Evolutionary conservation across 148 eudicot genomes (phyloP).

Genomic region (Rhododendron kiyosumense): DNA sequence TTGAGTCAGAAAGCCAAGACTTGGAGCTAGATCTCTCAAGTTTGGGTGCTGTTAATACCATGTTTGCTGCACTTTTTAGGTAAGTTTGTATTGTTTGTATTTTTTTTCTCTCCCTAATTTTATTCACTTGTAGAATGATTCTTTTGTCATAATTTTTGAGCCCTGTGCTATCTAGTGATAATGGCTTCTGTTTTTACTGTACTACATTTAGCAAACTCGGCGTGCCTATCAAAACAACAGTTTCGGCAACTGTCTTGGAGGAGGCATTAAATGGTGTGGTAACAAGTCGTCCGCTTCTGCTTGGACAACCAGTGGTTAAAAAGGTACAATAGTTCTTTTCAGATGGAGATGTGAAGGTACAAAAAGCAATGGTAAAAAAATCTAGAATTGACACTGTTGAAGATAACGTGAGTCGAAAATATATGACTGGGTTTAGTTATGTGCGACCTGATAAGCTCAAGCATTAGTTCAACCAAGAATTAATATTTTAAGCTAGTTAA

Average conservation of each 20-base stretch:
- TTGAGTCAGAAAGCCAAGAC: constrained; percentile 87
- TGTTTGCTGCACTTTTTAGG: constrained; percentile 98
- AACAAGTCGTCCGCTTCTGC: constrained; percentile 50
- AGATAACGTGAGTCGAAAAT: not conserved
- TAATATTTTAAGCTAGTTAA: not conserved
- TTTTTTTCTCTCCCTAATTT: constrained; percentile 1
- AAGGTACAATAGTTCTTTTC: constrained; percentile 45
- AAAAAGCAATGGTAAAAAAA: not conserved
- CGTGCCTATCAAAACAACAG: constrained; percentile 93
- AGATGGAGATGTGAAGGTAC: not conserved
- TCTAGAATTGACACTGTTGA: not conserved
- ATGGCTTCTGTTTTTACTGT: constrained; percentile 7
- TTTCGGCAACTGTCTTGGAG: constrained; percentile 90
- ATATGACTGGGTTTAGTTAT: not conserved
- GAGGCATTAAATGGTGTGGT: constrained; percentile 88
- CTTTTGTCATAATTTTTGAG: not conserved
- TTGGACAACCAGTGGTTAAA: constrained; percentile 65
- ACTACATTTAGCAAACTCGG: constrained; percentile 71
- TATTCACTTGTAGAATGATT: not conserved
- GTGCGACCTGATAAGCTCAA: not conserved
- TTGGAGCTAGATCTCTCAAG: constrained; percentile 97
- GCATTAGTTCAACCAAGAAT: not conserved
- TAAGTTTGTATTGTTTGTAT: constrained; percentile 6
- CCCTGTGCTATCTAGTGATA: not conserved
- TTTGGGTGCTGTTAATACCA: constrained; percentile 90